phyloP scores from a whole-genome alignment of 345 rosid genomes.

The Boechera divaricarpa region DNA sequence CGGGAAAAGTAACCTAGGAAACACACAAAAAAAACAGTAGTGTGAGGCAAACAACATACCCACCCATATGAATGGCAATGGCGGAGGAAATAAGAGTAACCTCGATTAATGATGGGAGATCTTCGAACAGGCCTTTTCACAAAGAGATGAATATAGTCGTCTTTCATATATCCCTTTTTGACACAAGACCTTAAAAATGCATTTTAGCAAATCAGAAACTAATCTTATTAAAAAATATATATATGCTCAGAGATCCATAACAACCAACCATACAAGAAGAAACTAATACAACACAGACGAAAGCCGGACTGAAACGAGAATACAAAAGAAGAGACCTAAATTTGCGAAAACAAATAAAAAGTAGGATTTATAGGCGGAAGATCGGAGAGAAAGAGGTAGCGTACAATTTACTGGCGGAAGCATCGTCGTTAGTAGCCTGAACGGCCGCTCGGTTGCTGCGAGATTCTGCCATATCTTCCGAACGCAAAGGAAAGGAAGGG shows the following conservation, averaged over 20 bases:
- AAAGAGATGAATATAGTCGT: conserved; percentile 82
- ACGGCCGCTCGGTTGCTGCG: conserved; percentile 84
- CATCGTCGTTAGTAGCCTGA: conserved; percentile 97
- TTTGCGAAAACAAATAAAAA: neutral
- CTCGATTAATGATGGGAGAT: conserved; percentile 94
- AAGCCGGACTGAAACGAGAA: neutral
- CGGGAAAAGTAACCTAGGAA: conserved; percentile 85
- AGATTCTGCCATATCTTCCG: conserved; percentile 54
- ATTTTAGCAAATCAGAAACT: conserved; percentile 21
- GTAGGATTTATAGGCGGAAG: neutral
- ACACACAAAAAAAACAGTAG: conserved; percentile 1
- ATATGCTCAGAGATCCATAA: conserved; percentile 3
- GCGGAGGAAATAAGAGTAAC: conserved; percentile 46
- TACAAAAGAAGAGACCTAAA: neutral
- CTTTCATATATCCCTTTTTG: conserved; percentile 85
- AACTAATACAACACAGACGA: conserved; percentile 11
- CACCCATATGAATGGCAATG: neutral
- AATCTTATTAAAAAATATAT: neutral
- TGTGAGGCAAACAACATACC: conserved; percentile 6
- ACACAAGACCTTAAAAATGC: conserved; percentile 78
- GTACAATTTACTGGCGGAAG: conserved; percentile 91
- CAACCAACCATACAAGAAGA: neutral
- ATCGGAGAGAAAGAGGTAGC: conserved; percentile 8
- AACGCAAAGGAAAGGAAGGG: neutral
- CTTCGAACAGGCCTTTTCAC: conserved; percentile 88